Conservation (phyloP, 2,329 filamentous ascomycete species). For the Boeremia lycopersici region DNA sequence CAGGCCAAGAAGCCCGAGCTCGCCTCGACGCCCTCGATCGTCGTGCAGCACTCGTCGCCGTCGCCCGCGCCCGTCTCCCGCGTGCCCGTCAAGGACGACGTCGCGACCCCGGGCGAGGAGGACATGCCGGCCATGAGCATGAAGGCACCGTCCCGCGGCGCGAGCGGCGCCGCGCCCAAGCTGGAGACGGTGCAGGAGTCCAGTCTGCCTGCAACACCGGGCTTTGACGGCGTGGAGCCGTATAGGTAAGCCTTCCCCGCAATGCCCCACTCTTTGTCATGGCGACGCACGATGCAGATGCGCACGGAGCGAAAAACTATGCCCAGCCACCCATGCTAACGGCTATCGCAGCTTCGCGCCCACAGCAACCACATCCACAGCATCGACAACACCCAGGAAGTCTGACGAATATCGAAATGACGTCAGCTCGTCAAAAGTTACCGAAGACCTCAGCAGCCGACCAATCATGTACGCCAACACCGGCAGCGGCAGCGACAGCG, state of each 20-base stretch:
- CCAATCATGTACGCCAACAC: conserved; percentile 42
- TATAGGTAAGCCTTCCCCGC: conserved; percentile 41
- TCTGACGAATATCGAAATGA: conserved; percentile 50
- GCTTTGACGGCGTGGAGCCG: conserved; percentile 47
- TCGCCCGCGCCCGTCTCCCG: conserved; percentile 45
- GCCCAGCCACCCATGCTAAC: conserved; percentile 29
- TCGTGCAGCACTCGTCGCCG: conserved; percentile 52
- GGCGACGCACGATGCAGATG: conserved; percentile 31
- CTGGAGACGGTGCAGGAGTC: conserved; percentile 93
- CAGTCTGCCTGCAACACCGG: conserved; percentile 73
- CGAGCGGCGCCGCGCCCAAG: conserved; percentile 63
- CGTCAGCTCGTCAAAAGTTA: conserved; percentile 54
- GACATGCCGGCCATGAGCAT: conserved; percentile 47
- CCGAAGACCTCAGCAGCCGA: conserved; percentile 53
- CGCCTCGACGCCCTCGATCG: conserved; percentile 49
- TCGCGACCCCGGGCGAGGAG: conserved; percentile 38
- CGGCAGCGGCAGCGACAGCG: conserved; percentile 72
- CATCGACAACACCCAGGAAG: conserved; percentile 28
- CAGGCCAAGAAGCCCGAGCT: conserved; percentile 40
- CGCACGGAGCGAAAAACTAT: conserved; percentile 24
- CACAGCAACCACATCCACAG: conserved; percentile 22
- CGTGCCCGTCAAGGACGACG: conserved; percentile 33
- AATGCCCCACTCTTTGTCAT: conserved; percentile 38
- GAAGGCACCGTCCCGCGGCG: conserved; percentile 58
- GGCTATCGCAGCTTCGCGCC: conserved; percentile 24